Percentiles rank a stretch among this genome's conserved stretches.
These are phyloP conservation scores for Vitellaria paradoxa DNA, from an alignment of 179 eudicot species.

Conservation along the genomic window DNA sequence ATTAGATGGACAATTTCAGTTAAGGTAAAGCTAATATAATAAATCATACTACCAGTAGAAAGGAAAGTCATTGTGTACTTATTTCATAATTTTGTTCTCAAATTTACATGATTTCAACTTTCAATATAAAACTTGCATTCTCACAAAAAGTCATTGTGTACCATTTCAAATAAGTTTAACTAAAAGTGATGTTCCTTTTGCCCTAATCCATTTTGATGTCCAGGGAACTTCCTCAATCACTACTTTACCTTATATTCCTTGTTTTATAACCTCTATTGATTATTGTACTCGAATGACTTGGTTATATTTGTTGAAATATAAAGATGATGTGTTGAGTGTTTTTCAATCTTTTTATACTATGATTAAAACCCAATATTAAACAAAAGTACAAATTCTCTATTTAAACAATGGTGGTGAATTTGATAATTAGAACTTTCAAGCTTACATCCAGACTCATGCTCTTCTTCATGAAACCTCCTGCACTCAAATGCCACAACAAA, in stretches of 20 bases:
- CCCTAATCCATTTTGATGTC: slow-evolving; percentile 5
- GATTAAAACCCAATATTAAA: slow-evolving; percentile 9
- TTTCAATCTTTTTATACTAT: slow-evolving; percentile 16
- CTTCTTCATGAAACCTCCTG: too few species aligned
- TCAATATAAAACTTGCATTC: slow-evolving; percentile 4
- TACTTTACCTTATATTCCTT: neutral
- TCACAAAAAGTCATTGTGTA: slow-evolving; percentile 3
- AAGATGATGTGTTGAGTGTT: slow-evolving; percentile 2
- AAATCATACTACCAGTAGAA: neutral
- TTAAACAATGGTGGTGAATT: too few species aligned
- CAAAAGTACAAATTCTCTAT: too few species aligned
- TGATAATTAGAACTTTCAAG: too few species aligned
- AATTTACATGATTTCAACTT: neutral
- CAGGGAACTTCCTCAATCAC: neutral
- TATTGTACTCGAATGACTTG: slow-evolving; percentile 18
- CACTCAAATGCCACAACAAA: too few species aligned
- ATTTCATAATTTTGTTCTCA: neutral
- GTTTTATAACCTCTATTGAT: too few species aligned
- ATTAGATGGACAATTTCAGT: slow-evolving; percentile 9
- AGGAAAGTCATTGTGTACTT: neutral
- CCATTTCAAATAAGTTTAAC: slow-evolving; percentile 4
- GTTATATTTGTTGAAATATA: slow-evolving; percentile 12
- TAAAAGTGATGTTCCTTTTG: slow-evolving; percentile 10
- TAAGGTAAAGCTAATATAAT: neutral
- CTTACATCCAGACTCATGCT: too few species aligned